Evolutionary conservation across 2,329 filamentous ascomycete species (phyloP).

Genomic region (Calycina marina): DNA sequence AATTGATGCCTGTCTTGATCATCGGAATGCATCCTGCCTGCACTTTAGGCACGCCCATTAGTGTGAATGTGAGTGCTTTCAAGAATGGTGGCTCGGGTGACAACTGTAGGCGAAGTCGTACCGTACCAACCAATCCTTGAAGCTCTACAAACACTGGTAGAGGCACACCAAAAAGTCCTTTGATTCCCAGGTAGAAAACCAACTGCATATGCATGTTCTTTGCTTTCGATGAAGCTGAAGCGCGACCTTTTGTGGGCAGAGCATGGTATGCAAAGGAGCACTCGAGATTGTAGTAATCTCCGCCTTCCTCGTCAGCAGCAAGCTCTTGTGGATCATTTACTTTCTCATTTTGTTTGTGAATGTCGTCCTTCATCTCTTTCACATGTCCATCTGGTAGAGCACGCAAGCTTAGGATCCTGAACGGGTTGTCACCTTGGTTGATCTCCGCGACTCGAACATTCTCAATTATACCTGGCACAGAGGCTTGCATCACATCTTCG

Average conservation of each 20-base stretch:
- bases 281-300: slow-evolving; percentile 86
- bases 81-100: slow-evolving; percentile 84
- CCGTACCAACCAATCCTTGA: slow-evolving; percentile 78
- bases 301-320: slow-evolving; percentile 78
- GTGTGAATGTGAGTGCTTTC: slow-evolving; percentile 80
- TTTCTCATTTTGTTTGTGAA: slow-evolving; percentile 64
- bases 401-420: slow-evolving; percentile 75
- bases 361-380: slow-evolving; percentile 65
- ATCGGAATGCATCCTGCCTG: slow-evolving; percentile 83
- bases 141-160: slow-evolving; percentile 50
- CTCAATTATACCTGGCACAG: slow-evolving; percentile 79
- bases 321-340: slow-evolving; percentile 76
- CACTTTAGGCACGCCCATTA: slow-evolving; percentile 88
- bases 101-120: slow-evolving; percentile 69
- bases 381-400: slow-evolving; percentile 75
- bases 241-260: slow-evolving; percentile 51
- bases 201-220: slow-evolving; percentile 96
- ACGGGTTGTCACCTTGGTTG: slow-evolving; percentile 79
- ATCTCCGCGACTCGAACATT: slow-evolving; percentile 93
- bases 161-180: slow-evolving; percentile 20
- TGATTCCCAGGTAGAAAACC: slow-evolving; percentile 71
- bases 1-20: slow-evolving; percentile 79
- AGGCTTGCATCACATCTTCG: slow-evolving; percentile 94
- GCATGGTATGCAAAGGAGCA: slow-evolving; percentile 86
- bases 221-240: slow-evolving; percentile 64